phyloP scores from a whole-genome alignment of 2,329 filamentous ascomycete genomes.

The Trichoderma aggressivum region DNA sequence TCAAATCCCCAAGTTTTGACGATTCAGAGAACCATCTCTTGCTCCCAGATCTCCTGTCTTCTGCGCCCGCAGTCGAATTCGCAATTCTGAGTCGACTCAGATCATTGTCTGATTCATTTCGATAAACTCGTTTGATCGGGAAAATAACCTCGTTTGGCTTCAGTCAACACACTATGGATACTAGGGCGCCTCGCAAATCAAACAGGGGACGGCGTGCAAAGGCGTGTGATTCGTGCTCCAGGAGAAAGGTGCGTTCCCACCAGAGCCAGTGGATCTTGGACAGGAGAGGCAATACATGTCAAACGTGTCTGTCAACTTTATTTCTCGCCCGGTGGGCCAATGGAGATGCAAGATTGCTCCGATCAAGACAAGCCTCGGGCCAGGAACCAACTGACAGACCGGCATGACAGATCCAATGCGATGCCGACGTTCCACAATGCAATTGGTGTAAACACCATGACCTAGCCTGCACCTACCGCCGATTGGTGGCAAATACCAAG shows the following conservation, averaged over 20 bases:
- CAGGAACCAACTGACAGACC: not conserved
- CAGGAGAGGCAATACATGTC: not conserved
- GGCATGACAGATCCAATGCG: not conserved
- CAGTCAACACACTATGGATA: not conserved
- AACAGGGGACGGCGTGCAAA: slow-evolving; percentile 3
- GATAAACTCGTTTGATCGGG: not conserved
- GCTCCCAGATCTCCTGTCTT: not conserved
- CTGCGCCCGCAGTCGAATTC: not conserved
- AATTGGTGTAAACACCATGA: not conserved
- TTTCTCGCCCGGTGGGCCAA: not conserved
- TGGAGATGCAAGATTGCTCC: not conserved
- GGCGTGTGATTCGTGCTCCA: not conserved
- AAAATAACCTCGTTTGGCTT: too few relatives aligned
- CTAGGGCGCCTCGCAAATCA: not conserved
- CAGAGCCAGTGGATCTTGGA: not conserved
- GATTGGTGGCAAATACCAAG: not conserved
- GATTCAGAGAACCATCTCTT: not conserved
- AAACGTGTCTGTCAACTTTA: not conserved
- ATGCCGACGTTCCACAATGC: slow-evolving; percentile 6
- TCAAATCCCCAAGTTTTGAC: not conserved
- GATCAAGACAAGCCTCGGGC: not conserved
- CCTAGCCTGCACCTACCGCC: not conserved
- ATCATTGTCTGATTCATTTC: not conserved
- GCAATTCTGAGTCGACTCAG: not conserved
- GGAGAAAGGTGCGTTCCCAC: not conserved